phyloP scores from a whole-genome alignment of 2,329 filamentous ascomycete species.

The Colletotrichum ledebouriae region DNA sequence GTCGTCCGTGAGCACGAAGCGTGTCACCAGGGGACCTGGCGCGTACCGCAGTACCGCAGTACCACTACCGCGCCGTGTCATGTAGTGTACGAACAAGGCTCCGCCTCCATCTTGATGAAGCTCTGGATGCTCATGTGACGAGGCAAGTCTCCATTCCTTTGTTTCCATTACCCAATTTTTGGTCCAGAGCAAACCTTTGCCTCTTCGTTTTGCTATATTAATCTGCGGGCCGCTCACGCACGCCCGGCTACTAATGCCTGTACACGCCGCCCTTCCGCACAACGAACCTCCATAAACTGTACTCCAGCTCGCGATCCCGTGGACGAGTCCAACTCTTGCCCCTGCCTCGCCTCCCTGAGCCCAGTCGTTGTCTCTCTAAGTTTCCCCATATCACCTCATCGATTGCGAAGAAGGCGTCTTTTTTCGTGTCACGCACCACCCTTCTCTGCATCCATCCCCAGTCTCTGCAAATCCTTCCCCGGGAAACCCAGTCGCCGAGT shows the following conservation, averaged over 20 bases:
- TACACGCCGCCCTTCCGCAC: slow-evolving; percentile 28
- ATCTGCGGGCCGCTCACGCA: slow-evolving; percentile 43
- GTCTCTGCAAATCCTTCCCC: slow-evolving; percentile 9
- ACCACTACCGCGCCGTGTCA: slow-evolving; percentile 1
- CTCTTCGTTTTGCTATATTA: slow-evolving; percentile 40
- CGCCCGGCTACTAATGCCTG: slow-evolving; percentile 22
- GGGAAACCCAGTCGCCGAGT: neutral
- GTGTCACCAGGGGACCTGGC: slow-evolving; percentile 34
- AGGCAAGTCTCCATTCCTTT: slow-evolving; percentile 55
- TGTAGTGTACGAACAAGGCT: slow-evolving; percentile 39
- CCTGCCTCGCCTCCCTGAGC: slow-evolving; percentile 24
- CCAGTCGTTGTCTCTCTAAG: slow-evolving; percentile 2
- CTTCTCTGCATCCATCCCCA: slow-evolving; percentile 40
- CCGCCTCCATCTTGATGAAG: slow-evolving; percentile 41
- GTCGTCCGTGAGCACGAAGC: slow-evolving; percentile 34
- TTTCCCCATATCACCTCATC: slow-evolving; percentile 40
- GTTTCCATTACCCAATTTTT: slow-evolving; percentile 65
- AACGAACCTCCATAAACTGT: slow-evolving; percentile 23
- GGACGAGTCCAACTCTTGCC: slow-evolving; percentile 22
- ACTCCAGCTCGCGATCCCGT: slow-evolving; percentile 29
- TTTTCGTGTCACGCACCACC: slow-evolving; percentile 45
- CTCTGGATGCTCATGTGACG: slow-evolving; percentile 52
- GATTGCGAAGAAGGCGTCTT: slow-evolving; percentile 43
- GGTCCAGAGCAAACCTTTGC: slow-evolving; percentile 42
- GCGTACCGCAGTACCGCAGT: slow-evolving; percentile 26